Base-by-base conservation (phyloP, 192 early-diverging fungal genomes). In the Coemansia sp. region DNA sequence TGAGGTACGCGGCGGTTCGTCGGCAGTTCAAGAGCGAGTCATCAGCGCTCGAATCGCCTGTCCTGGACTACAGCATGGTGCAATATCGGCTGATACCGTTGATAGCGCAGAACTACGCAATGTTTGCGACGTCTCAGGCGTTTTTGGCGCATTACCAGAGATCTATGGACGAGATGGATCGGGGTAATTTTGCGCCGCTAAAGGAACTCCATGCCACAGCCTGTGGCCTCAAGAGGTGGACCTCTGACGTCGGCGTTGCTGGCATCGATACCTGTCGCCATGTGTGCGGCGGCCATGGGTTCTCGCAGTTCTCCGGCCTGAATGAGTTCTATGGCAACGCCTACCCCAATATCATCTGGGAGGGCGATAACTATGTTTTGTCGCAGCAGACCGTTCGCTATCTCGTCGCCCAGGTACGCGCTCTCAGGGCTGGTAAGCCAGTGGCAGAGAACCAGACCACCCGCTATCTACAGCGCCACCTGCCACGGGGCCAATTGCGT, bases 361-460 rank as follows among this genome's bases (percentile, higher is more conserved):
- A 93, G 72, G 92, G 92, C 50, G 92, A 93, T 69, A 93, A 93
- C 84, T 89, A 90, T 69, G 84, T 95, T 20, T 70, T 95, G 63
- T 90, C 91, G 6, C 94, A 94, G 74, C 94, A 95, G 83, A 90
- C 90, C 14, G 81, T 86, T 36, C 90, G 92, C 37, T 94, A 91
- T 74, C 79, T 95, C 28, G 59, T 92, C 67, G 90, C 87, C 71
- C 85, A 85, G 43, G 83, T 89, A 67, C 86, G 85, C 50, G 77
- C 73, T n/a, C 60, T 90, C 35, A 72, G 84, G 13, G 72, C 78
- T 2, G 84, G 14, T 45, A 84, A 84, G 76, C 67, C 71, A 9
- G 73, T 72, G 2, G 71, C 57, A 9, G 62, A 67, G 21, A 74
- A 73, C 55, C 70, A 73, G 59, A 73, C 71, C 14, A 72, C 72